Percentiles rank a stretch among this genome's conserved stretches.
phyloP scores from a whole-genome alignment of 2,329 filamentous ascomycete species.

The Beauveria scarabaeidicola region DNA sequence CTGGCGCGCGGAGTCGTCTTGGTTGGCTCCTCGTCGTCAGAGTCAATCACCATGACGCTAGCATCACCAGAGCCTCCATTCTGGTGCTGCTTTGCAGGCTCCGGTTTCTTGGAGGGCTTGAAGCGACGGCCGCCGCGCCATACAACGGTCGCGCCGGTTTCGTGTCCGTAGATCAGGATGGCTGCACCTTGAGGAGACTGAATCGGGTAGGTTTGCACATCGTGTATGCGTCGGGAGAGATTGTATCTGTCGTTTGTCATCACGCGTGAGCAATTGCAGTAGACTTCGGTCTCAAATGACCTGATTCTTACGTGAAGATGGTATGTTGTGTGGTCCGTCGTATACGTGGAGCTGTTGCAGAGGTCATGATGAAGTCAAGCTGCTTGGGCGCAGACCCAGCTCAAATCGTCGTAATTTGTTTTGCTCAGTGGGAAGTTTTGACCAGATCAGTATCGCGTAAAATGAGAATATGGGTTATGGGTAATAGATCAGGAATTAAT shows the following conservation, averaged over 20 bases:
- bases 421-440: background rate
- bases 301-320: slow-evolving; percentile 35
- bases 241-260: slow-evolving; percentile 42
- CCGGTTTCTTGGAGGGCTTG: slow-evolving; percentile 34
- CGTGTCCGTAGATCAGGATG: slow-evolving; percentile 55
- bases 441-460: background rate
- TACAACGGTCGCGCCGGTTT: slow-evolving; percentile 51
- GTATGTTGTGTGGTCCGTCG: slow-evolving; percentile 41
- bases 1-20: slow-evolving; percentile 20
- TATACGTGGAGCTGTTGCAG: slow-evolving; percentile 29
- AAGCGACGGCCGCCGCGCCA: slow-evolving; percentile 57
- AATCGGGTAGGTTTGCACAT: slow-evolving; percentile 53
- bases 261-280: background rate
- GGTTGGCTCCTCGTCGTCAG: slow-evolving; percentile 46
- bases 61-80: slow-evolving; percentile 43
- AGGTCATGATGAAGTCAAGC: slow-evolving; percentile 23
- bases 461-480: background rate
- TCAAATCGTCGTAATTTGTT: background rate
- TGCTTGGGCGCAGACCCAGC: slow-evolving; percentile 9
- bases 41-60: slow-evolving; percentile 54
- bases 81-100: slow-evolving; percentile 32
- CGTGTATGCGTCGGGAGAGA: slow-evolving; percentile 47
- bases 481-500: background rate
- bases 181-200: slow-evolving; percentile 55
- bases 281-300: no score